Percentiles rank a stretch among this genome's conserved stretches.
Evolutionary conservation across 202 grass and related monocot species (phyloP).

Genomic region (Saccharum hybrid): DNA sequence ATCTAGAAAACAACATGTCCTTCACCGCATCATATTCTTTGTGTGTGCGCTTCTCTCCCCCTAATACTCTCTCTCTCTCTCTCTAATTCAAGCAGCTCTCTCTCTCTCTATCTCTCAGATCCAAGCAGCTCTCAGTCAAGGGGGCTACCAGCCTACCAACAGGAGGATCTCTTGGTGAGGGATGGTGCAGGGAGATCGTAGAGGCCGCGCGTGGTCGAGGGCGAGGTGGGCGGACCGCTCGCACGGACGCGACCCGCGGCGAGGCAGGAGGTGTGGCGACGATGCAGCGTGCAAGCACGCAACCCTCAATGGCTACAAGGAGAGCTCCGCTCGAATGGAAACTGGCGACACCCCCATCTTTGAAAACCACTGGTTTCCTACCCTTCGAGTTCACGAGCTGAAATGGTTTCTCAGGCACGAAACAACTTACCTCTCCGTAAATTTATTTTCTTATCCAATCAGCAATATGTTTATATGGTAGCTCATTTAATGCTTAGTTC

Average conservation of each 20-base stretch:
- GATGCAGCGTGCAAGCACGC: neutral
- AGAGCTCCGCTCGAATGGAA: neutral
- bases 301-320: neutral
- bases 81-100: too few species aligned
- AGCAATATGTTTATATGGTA: neutral
- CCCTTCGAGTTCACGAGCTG: neutral
- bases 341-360: neutral
- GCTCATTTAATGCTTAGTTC: neutral
- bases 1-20: too few species aligned
- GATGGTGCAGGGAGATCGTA: neutral
- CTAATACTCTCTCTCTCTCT: too few species aligned
- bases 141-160: too few species aligned
- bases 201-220: neutral
- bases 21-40: too few species aligned
- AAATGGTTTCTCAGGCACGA: neutral
- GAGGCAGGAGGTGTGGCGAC: neutral
- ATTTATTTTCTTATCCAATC: neutral
- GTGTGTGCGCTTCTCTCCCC: too few species aligned
- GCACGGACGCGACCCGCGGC: neutral
- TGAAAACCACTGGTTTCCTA: too few species aligned
- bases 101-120: too few species aligned
- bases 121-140: neutral
- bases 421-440: neutral
- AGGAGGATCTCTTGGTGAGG: neutral
- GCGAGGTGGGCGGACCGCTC: neutral